Evolutionary conservation across 2,329 filamentous ascomycete genomes (phyloP).

Genomic region (Ampelomyces quisqualis): DNA sequence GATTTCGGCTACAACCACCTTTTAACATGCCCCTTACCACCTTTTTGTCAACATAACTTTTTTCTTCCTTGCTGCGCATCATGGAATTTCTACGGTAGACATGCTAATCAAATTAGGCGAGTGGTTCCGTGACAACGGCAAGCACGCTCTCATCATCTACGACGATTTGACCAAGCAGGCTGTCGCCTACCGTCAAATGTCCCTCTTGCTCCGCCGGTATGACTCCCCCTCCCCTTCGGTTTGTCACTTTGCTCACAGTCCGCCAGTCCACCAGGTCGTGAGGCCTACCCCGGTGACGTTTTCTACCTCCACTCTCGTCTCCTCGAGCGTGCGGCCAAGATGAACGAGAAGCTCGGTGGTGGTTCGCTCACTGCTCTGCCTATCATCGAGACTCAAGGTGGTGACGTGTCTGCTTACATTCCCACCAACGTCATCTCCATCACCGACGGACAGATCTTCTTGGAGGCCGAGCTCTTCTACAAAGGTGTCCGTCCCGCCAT

Average conservation of each 20-base stretch:
- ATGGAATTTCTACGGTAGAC: no score
- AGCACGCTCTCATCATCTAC: constrained; percentile 86
- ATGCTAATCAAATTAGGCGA: no score
- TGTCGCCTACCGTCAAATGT: constrained; percentile 98
- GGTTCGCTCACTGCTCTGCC: constrained; percentile 97
- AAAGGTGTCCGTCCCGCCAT: constrained; percentile 99
- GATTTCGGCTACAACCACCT: no score
- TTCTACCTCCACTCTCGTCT: constrained; percentile 66
- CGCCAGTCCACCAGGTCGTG: constrained; percentile 62
- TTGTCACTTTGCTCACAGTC: neutral
- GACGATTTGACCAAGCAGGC: constrained; percentile 98
- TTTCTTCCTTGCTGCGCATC: no score
- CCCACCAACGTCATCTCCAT: constrained; percentile 99
- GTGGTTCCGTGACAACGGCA: constrained; percentile 80
- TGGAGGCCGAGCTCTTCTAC: constrained; percentile 99
- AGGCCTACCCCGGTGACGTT: constrained; percentile 92
- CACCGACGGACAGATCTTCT: constrained; percentile 99
- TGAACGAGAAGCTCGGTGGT: constrained; percentile 92
- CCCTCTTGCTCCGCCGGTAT: constrained; percentile 94
- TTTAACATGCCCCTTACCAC: no score
- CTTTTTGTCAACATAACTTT: no score
- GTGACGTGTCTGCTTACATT: constrained; percentile 99
- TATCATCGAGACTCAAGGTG: constrained; percentile 95
- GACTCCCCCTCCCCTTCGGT: no score
- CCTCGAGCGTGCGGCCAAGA: constrained; percentile 98